Base-by-base conservation (phyloP, 495 filamentous ascomycete genomes). In the Podospora anserina region DNA sequence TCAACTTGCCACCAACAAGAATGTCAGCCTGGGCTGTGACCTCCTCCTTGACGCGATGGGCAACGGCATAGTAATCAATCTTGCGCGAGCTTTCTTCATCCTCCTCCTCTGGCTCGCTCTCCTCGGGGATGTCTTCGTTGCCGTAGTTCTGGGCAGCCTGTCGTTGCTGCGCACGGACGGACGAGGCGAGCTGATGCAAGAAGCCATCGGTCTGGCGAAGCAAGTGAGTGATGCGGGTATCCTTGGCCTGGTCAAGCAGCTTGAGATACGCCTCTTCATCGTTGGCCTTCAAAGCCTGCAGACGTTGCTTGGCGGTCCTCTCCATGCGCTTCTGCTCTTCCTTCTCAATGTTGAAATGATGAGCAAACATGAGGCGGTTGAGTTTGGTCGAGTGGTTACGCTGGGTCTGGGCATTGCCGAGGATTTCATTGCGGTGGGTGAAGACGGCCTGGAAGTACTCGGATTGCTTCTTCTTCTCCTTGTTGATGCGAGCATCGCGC, bases 211-310 rank as follows among this genome's bases (percentile, higher is more conserved):
- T 99, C 80, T 99, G 95, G 70, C 89, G 91, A 39, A 99, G 88
- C 68, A 99, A 85, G 76, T 99, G 95, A 18, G 96, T 95, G 72
- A 99, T 98, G 88, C 95, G 94, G 23, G 93, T 97, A 83, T 99
- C 95, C 82, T 99, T 99, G 68, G 95, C 96, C 76, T 99, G 94
- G 75, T 94, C 95, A 70, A 99, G 88, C 70, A 99, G 83, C 76
- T 97, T 97, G 74, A 98, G 83, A 76, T 99, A 99, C 0, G 95
- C 96, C 78, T 97, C 95, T 83, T 99, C 95, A 79, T 99, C 94
- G 88, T 99, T 96, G 72, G 94, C 93, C 81, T 96, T 98, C 79
- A 99, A 83, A 34, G 96, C 96, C 80, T 97, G 93, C 55, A 99
- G 91, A 97, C 95, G 96, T 80, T 98, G 95, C 82, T 97, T 98